Evolutionary conservation across 768 basidiomycete genomes (phyloP).

Genomic region (Pleurotus pulmonarius): DNA sequence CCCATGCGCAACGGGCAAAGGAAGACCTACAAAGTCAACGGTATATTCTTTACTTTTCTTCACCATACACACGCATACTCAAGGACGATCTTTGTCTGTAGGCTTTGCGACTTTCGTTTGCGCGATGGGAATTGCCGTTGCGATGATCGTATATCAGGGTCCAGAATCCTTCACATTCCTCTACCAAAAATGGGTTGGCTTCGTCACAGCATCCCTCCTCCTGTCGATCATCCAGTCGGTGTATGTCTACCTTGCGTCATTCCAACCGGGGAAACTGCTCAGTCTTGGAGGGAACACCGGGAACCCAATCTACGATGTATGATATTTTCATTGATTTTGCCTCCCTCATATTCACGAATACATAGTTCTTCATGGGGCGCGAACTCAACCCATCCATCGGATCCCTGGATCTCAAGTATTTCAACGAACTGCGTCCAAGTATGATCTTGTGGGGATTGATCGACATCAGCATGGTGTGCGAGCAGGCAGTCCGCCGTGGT

Average conservation of each 20-base stretch:
- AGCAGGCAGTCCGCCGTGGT: slow-evolving; percentile 78
- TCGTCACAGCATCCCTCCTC: slow-evolving; percentile 74
- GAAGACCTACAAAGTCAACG: slow-evolving; percentile 91
- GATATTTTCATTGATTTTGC: slow-evolving; percentile 21
- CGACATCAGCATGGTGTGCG: slow-evolving; percentile 87
- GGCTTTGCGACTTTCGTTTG: slow-evolving; percentile 85
- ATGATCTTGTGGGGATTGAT: slow-evolving; percentile 88
- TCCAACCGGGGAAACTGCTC: slow-evolving; percentile 63
- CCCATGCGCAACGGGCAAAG: slow-evolving; percentile 69
- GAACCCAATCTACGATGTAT: slow-evolving; percentile 83
- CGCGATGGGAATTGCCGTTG: slow-evolving; percentile 68
- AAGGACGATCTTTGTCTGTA: slow-evolving; percentile 23
- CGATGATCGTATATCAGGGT: slow-evolving; percentile 68
- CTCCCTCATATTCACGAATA: slow-evolving; percentile 4
- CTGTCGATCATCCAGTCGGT: slow-evolving; percentile 76
- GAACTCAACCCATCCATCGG: slow-evolving; percentile 87
- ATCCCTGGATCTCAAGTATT: slow-evolving; percentile 60
- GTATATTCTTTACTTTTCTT: slow-evolving; percentile 37
- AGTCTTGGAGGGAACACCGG: slow-evolving; percentile 89
- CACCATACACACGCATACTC: neutral
- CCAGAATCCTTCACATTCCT: slow-evolving; percentile 80
- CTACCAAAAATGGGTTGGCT: slow-evolving; percentile 88
- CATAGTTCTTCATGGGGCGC: slow-evolving; percentile 86
- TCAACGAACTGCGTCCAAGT: slow-evolving; percentile 84
- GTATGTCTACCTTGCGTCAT: slow-evolving; percentile 68